Conservation (phyloP, 345 rosid genomes). For the Gossypium mustelinum region DNA sequence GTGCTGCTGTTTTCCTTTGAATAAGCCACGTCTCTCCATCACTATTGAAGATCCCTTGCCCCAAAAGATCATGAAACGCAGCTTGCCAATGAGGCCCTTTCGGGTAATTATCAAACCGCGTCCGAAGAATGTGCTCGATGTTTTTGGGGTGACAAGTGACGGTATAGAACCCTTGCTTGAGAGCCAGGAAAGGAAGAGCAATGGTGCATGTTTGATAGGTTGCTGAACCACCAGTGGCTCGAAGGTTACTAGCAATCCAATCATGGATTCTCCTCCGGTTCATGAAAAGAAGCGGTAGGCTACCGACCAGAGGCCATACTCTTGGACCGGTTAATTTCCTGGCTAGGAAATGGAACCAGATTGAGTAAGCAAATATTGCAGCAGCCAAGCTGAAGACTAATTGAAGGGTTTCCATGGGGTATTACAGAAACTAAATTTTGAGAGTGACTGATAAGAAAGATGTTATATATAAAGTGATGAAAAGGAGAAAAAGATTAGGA, state of each 20-base stretch:
- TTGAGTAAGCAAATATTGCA: constrained; percentile 42
- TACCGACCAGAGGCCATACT: constrained; percentile 68
- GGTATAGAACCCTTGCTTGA: constrained; percentile 66
- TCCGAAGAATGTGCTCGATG: constrained; percentile 77
- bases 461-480: constrained; percentile 24
- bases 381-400: constrained; percentile 34
- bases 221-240: constrained; percentile 49
- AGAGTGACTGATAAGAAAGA: constrained; percentile 10
- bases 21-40: constrained; percentile 92
- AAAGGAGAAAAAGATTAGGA: constrained; percentile 45
- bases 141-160: constrained; percentile 91
- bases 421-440: not conserved
- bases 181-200: constrained; percentile 66
- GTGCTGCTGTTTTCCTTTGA: constrained; percentile 86
- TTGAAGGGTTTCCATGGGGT: constrained; percentile 49
- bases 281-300: constrained; percentile 56
- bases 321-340: constrained; percentile 63
- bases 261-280: constrained; percentile 67
- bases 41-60: constrained; percentile 85
- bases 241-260: constrained; percentile 76
- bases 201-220: constrained; percentile 84
- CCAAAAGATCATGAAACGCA: constrained; percentile 81
- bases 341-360: constrained; percentile 72
- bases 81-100: constrained; percentile 79
- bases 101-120: constrained; percentile 83